phyloP scores from a whole-genome alignment of 2,329 filamentous ascomycete genomes.

The Claviceps purpurea region DNA sequence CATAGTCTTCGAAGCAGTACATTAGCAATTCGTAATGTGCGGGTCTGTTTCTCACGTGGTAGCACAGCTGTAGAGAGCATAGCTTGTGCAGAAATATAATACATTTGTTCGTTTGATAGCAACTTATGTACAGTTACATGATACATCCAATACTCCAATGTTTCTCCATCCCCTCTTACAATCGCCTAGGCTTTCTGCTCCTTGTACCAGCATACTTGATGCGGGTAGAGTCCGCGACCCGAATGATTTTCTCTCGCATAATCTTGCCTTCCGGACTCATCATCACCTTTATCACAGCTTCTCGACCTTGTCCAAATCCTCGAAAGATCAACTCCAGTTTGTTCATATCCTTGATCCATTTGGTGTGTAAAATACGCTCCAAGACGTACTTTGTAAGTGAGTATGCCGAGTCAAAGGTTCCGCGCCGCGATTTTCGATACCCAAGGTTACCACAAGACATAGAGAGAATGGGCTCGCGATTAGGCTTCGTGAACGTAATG shows the following conservation, averaged over 20 bases:
- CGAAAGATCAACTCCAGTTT: slow-evolving; percentile 68
- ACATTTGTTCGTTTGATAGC: slow-evolving; percentile 13
- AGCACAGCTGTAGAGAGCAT: slow-evolving; percentile 17
- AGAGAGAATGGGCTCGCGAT: slow-evolving; percentile 65
- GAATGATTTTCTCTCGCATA: slow-evolving; percentile 60
- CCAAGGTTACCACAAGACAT: slow-evolving; percentile 78
- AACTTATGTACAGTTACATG: neutral
- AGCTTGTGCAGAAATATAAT: slow-evolving; percentile 21
- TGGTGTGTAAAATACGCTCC: slow-evolving; percentile 70
- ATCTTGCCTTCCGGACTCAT: slow-evolving; percentile 72
- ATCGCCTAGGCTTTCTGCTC: slow-evolving; percentile 69
- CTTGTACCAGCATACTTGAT: slow-evolving; percentile 93
- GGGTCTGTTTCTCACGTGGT: neutral
- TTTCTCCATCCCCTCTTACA: slow-evolving; percentile 27
- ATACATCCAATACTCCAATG: neutral
- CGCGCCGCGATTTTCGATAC: slow-evolving; percentile 71
- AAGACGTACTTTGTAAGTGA: slow-evolving; percentile 77
- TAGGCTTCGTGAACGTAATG: slow-evolving; percentile 75
- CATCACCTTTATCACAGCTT: slow-evolving; percentile 80
- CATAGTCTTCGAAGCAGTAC: neutral
- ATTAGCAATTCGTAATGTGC: neutral
- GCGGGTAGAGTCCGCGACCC: slow-evolving; percentile 74
- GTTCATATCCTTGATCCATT: slow-evolving; percentile 61
- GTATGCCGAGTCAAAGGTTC: slow-evolving; percentile 82
- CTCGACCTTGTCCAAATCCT: slow-evolving; percentile 76